phyloP scores from a whole-genome alignment of 2,329 filamentous ascomycete species.

The Purpureocillium lavendulum region DNA sequence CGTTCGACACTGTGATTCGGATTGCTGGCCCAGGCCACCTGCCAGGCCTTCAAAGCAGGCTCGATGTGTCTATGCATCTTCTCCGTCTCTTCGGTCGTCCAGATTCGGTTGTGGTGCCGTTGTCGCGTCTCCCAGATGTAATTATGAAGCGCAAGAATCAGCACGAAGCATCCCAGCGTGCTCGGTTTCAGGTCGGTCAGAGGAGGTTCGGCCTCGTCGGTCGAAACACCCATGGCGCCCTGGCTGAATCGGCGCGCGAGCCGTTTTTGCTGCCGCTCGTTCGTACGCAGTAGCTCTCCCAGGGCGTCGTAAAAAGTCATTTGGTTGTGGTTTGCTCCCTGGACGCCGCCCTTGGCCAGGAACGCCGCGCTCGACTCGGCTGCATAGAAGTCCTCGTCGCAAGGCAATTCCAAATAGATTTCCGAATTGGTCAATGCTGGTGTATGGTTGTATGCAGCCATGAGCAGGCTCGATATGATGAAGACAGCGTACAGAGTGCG shows the following conservation, averaged over 20 bases:
- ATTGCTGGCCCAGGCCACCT: slow-evolving; percentile 82
- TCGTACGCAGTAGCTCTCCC: slow-evolving; percentile 71
- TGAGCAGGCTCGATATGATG: slow-evolving; percentile 80
- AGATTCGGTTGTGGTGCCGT: slow-evolving; percentile 76
- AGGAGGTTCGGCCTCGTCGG: slow-evolving; percentile 30
- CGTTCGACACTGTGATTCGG: slow-evolving; percentile 76
- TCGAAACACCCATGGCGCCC: slow-evolving; percentile 1
- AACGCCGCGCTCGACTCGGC: slow-evolving; percentile 80
- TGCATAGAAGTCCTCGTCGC: slow-evolving; percentile 84
- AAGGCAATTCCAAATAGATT: slow-evolving; percentile 80
- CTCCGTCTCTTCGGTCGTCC: slow-evolving; percentile 88
- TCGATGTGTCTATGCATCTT: slow-evolving; percentile 95
- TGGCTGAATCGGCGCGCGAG: slow-evolving; percentile 18
- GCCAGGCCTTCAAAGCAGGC: slow-evolving; percentile 89
- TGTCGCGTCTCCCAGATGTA: slow-evolving; percentile 98
- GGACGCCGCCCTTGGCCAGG: slow-evolving; percentile 64
- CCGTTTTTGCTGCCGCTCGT: slow-evolving; percentile 54
- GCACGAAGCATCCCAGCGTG: slow-evolving; percentile 81
- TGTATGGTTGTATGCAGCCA: slow-evolving; percentile 87
- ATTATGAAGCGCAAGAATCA: slow-evolving; percentile 93
- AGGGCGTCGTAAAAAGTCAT: slow-evolving; percentile 77
- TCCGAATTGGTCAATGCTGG: slow-evolving; percentile 92
- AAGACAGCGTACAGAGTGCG: slow-evolving; percentile 89
- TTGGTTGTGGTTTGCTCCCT: slow-evolving; percentile 59
- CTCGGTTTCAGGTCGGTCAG: slow-evolving; percentile 68